phyloP scores from a whole-genome alignment of 371 early-diverging fungal species.

The Lichtheimia ornata region DNA sequence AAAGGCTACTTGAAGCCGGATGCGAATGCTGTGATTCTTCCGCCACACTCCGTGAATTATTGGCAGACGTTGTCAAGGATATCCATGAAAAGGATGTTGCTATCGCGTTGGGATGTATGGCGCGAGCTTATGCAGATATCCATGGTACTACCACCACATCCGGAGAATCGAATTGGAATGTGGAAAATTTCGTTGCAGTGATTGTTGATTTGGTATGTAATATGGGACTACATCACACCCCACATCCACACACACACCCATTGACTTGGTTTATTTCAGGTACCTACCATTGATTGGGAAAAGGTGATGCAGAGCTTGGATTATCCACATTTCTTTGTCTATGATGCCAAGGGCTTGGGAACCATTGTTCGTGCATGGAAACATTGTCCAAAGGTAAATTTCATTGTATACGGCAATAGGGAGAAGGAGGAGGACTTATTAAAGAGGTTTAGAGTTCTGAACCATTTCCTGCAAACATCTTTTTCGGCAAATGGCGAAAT shows the following conservation, averaged over 20 bases:
- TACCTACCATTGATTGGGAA: conserved; percentile 66
- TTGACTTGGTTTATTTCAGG: conserved; percentile 19
- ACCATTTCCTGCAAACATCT: conserved; percentile 71
- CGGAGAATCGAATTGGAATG: conserved; percentile 61
- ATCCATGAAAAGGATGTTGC: conserved; percentile 65
- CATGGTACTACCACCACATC: conserved; percentile 49
- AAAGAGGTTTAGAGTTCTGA: conserved; percentile 12
- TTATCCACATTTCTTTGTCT: conserved; percentile 68
- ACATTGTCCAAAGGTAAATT: conserved; percentile 56
- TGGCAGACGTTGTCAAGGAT: conserved; percentile 28
- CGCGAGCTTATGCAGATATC: conserved; percentile 57
- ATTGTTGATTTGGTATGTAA: conserved; percentile 55
- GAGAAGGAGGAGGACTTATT: not conserved
- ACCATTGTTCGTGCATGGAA: conserved; percentile 69
- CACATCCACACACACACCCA: not conserved
- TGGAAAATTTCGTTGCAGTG: conserved; percentile 63
- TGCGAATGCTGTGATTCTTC: conserved; percentile 56
- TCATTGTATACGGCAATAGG: not conserved
- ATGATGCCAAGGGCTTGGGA: conserved; percentile 65
- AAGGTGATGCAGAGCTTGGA: conserved; percentile 68
- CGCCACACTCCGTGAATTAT: conserved; percentile 45
- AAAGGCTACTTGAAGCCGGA: conserved; percentile 58
- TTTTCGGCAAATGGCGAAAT: conserved; percentile 81
- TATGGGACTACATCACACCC: too few relatives aligned
- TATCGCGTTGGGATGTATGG: conserved; percentile 70